These are phyloP conservation scores for Colletotrichum sp. DNA, from an alignment of 2,329 filamentous ascomycete genomes.

Conservation along the genomic window DNA sequence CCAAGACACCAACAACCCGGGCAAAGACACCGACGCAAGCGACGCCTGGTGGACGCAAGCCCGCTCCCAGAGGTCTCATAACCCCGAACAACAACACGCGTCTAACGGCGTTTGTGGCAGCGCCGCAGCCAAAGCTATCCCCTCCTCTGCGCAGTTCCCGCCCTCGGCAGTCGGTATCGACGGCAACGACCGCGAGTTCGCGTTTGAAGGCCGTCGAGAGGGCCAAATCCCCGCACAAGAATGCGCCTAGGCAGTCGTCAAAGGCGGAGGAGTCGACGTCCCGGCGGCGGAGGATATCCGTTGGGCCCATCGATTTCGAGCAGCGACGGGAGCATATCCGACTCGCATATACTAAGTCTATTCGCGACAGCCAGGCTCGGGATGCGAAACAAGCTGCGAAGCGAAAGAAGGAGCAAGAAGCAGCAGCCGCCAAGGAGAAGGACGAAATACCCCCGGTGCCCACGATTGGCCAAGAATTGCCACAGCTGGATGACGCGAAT, in stretches of 20 bases:
- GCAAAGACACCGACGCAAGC: slow-evolving; percentile 48
- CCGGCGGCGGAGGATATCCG: slow-evolving; percentile 58
- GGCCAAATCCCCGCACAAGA: slow-evolving; percentile 48
- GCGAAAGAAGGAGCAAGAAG: slow-evolving; percentile 54
- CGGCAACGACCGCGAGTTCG: slow-evolving; percentile 73
- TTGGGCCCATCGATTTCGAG: slow-evolving; percentile 84
- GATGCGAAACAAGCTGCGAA: slow-evolving; percentile 59
- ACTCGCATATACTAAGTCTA: slow-evolving; percentile 83
- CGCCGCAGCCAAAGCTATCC: slow-evolving; percentile 73
- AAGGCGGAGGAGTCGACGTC: slow-evolving; percentile 41
- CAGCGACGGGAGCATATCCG: slow-evolving; percentile 82
- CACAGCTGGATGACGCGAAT: background rate
- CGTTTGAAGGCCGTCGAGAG: slow-evolving; percentile 68
- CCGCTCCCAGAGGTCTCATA: slow-evolving; percentile 43
- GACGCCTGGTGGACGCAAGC: slow-evolving; percentile 38
- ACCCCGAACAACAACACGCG: slow-evolving; percentile 59
- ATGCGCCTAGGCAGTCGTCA: slow-evolving; percentile 29
- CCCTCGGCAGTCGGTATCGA: slow-evolving; percentile 78
- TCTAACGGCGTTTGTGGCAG: slow-evolving; percentile 76
- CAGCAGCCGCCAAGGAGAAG: slow-evolving; percentile 44
- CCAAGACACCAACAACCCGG: slow-evolving; percentile 47
- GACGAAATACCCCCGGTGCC: slow-evolving; percentile 13
- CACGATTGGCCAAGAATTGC: background rate
- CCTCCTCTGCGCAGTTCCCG: slow-evolving; percentile 81
- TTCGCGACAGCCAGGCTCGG: slow-evolving; percentile 72